Base-by-base conservation (phyloP, 805 yeast genomes). In the Lipomyces chichibuensis region DNA sequence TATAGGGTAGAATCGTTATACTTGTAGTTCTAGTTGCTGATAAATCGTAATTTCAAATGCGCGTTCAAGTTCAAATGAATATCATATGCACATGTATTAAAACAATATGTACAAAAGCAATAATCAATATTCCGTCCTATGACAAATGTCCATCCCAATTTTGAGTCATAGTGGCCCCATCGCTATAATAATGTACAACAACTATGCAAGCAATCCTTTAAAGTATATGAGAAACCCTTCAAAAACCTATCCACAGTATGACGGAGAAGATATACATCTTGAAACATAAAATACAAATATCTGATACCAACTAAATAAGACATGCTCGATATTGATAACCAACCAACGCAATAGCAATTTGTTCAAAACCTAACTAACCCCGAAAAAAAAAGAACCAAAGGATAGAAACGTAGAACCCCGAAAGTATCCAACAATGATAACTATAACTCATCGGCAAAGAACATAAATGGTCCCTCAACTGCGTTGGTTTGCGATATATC, bases 401-500 rank as follows among this genome's bases (percentile, higher is more conserved):
- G 39, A 37, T 5, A 43, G 9, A 14, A 43, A 39, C 49, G 3
- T 17, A n/a, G 20, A 43, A 5, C 9, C 20, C 6, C 49, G n/a
- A n/a, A 43, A 8, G n/a, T 43, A 43, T 43, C 49, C 8, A n/a
- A 43, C 20, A 43, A 43, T 11, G 23, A 55, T 57, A 54, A 43
- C 7, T 35, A 55, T 57, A 54, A 55, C 25, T 54, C 67, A 25
- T 68, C 71, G 4, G 71, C 71, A 23, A 63, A 67, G 29, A 68
- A 68, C 62, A 68, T 60, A 35, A 68, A 68, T 32, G 71, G 71
- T 5, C 71, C 71, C 39, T 68, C 71, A 17, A 68, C 71, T 6
- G 70, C 69, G 59, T 52, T 54, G 4, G 59, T 63, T 13, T 32
- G n/a, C 8, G 61, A 37, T 14, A 49, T 52, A 55, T 68, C 71